A percentile compares a stretch with the other conserved stretches of the same genome.
These are phyloP conservation scores for Epichloe festucae DNA, from an alignment of 2,329 filamentous ascomycete species.

Conservation along the genomic window DNA sequence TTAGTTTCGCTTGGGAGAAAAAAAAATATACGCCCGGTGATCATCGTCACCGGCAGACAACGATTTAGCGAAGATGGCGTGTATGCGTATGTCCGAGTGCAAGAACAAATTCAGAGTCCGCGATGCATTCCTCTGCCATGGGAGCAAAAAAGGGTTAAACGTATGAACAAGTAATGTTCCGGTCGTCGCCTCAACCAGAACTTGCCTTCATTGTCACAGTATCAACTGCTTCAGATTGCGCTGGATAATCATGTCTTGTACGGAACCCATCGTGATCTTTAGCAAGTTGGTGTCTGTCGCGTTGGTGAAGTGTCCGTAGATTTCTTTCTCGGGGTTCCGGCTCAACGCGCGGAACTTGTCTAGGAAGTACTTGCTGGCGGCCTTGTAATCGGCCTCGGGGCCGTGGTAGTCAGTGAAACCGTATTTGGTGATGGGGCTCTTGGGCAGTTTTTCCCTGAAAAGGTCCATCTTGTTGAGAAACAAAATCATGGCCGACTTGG, in stretches of 20 bases:
- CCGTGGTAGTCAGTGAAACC: constrained; percentile 70
- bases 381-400: constrained; percentile 56
- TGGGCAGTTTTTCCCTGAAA: constrained; percentile 62
- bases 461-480: constrained; percentile 84
- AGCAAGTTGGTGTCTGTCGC: constrained; percentile 59
- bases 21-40: neutral
- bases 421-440: constrained; percentile 59
- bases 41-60: neutral
- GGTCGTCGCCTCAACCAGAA: neutral
- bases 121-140: neutral
- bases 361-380: constrained; percentile 68
- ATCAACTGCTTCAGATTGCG: constrained; percentile 71
- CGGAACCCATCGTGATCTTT: constrained; percentile 76
- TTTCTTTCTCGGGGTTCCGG: constrained; percentile 50
- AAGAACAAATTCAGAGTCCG: neutral
- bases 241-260: constrained; percentile 81
- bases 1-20: neutral
- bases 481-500: constrained; percentile 66
- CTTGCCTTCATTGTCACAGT: constrained; percentile 13
- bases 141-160: neutral
- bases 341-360: constrained; percentile 71
- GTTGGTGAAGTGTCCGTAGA: constrained; percentile 50
- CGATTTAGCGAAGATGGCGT: neutral
- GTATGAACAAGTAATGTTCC: too few relatives aligned
- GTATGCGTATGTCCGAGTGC: neutral